Evolutionary conservation across 306 rosid genomes (phyloP).

Genomic region (Castanea crenata): DNA sequence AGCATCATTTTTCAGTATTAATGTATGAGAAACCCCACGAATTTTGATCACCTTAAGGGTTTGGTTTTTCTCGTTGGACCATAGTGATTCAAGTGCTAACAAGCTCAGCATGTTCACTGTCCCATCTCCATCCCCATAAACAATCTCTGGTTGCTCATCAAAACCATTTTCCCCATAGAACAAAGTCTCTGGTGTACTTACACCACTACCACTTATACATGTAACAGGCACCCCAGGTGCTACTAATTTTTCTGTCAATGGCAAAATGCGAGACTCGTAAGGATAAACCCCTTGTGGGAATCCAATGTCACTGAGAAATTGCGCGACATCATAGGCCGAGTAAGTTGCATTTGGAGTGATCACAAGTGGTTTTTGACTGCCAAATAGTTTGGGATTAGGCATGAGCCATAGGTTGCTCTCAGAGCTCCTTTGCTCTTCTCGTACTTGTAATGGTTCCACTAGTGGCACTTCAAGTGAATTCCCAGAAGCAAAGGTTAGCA

Average conservation of each 20-base stretch:
- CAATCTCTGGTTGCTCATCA: conserved; percentile 59
- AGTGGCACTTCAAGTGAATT: conserved; percentile 73
- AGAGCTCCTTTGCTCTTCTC: conserved; percentile 78
- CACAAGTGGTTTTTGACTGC: conserved; percentile 39
- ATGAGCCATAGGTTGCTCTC: conserved; percentile 86
- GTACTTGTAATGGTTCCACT: conserved; percentile 67
- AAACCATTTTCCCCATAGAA: conserved; percentile 48
- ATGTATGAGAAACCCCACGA: conserved; percentile 57
- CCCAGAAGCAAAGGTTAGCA: conserved; percentile 86
- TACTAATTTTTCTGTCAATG: conserved; percentile 34
- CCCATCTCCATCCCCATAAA: conserved; percentile 85
- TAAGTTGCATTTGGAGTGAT: conserved; percentile 43
- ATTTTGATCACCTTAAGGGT: conserved; percentile 44
- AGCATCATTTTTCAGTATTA: conserved; percentile 48
- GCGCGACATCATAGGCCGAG: conserved; percentile 49
- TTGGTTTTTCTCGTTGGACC: conserved; percentile 55
- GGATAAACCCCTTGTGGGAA: conserved; percentile 61
- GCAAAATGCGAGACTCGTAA: conserved; percentile 52
- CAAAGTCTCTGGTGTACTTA: conserved; percentile 64
- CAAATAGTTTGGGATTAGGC: conserved; percentile 69
- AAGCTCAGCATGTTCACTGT: conserved; percentile 80
- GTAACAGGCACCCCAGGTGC: conserved; percentile 74
- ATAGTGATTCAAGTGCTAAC: conserved; percentile 54
- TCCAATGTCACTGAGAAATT: conserved; percentile 71
- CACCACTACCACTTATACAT: conserved; percentile 63